Conservation (phyloP, 2,329 filamentous ascomycete species). For the Orbilia oligospora region DNA sequence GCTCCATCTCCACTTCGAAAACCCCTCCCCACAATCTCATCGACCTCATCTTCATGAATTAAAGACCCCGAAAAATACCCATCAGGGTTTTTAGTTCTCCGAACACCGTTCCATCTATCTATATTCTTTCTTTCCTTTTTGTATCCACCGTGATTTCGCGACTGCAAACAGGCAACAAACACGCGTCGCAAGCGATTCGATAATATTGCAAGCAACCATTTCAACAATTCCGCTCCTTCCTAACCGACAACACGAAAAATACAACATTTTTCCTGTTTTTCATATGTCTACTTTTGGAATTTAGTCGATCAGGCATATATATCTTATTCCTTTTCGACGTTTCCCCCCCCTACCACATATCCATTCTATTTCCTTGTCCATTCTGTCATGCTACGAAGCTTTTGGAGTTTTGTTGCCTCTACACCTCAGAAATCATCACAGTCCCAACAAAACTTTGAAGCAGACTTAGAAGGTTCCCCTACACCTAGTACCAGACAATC, state of each 20-base stretch:
- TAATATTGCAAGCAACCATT: neutral
- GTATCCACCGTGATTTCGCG: neutral
- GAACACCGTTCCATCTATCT: neutral
- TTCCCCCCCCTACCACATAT: too few species aligned
- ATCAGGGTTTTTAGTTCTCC: neutral
- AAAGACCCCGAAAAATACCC: neutral
- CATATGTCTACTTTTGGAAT: neutral
- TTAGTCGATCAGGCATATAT: too few species aligned
- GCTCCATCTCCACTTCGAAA: neutral
- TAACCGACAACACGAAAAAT: conserved; percentile 30
- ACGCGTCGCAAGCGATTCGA: conserved; percentile 10
- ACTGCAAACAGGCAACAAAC: conserved; percentile 2
- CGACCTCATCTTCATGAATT: neutral
- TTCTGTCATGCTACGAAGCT: conserved; percentile 25
- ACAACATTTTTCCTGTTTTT: neutral
- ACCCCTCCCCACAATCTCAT: neutral
- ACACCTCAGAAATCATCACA: conserved; percentile 41
- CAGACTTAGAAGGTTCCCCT: conserved; percentile 1
- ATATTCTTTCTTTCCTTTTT: neutral
- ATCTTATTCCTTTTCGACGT: neutral
- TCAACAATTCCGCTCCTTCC: conserved; percentile 3
- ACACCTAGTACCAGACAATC: neutral
- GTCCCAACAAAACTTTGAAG: conserved; percentile 1
- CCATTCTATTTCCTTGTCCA: too few species aligned
- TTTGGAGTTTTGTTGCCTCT: conserved; percentile 31